These are phyloP conservation scores for Tricholoma saponaceum DNA, from an alignment of 768 basidiomycete species.

Conservation along the genomic window DNA sequence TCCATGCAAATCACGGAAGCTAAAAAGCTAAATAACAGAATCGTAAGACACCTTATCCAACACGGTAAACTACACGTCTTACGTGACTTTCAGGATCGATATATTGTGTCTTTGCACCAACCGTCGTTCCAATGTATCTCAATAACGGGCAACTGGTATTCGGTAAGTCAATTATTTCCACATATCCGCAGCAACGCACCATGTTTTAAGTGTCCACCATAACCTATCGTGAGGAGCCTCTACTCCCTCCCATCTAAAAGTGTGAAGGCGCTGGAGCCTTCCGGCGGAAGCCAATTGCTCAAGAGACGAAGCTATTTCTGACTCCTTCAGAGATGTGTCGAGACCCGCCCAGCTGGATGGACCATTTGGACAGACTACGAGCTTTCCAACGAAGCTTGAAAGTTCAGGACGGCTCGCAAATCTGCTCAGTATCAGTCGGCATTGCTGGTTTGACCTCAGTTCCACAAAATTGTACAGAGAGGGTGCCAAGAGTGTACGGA, in stretches of 20 bases:
- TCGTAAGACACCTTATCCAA: background rate
- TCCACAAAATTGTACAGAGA: slow-evolving; percentile 10
- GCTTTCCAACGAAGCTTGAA: slow-evolving; percentile 1
- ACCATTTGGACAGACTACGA: slow-evolving; percentile 8
- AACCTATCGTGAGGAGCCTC: slow-evolving; percentile 14
- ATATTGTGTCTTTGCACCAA: slow-evolving; percentile 12
- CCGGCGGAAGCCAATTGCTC: slow-evolving; percentile 9
- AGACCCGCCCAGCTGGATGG: slow-evolving; percentile 8
- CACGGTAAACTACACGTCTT: background rate
- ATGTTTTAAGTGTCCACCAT: slow-evolving; percentile 12
- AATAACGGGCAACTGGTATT: slow-evolving; percentile 12
- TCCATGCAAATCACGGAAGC: slow-evolving; percentile 11
- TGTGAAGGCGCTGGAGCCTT: slow-evolving; percentile 5
- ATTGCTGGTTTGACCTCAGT: slow-evolving; percentile 8
- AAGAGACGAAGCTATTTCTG: slow-evolving; percentile 6
- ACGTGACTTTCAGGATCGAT: slow-evolving; percentile 12
- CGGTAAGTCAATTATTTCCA: background rate
- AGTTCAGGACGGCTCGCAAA: slow-evolving; percentile 4
- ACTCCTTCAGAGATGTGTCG: slow-evolving; percentile 10
- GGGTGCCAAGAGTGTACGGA: slow-evolving; percentile 6
- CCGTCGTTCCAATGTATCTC: slow-evolving; percentile 11
- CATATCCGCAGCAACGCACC: slow-evolving; percentile 2
- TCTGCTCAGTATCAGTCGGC: slow-evolving; percentile 2
- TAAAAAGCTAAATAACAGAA: slow-evolving; percentile 8
- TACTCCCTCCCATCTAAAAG: slow-evolving; percentile 17